Conservation (phyloP, 768 basidiomycete species). For the Strobilomyces confusus region DNA sequence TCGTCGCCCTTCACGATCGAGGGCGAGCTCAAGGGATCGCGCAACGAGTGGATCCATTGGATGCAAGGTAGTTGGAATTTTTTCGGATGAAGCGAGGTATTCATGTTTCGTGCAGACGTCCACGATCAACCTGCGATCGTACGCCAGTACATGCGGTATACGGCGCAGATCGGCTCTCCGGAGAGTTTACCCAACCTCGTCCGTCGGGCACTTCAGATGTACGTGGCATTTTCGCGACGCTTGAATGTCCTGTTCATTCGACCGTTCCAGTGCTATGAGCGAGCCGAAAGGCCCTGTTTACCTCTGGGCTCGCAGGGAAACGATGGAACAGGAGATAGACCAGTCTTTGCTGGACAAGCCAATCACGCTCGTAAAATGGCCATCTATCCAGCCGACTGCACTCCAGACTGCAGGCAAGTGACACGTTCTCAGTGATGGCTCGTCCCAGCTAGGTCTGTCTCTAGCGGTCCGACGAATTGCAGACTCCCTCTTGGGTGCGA, state of each 20-base stretch:
- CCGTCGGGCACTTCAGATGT: constrained; percentile 64
- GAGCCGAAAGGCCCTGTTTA: constrained; percentile 73
- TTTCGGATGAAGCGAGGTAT: background rate
- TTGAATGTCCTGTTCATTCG: background rate
- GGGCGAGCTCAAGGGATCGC: constrained; percentile 54
- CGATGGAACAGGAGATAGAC: constrained; percentile 61
- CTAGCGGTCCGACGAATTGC: constrained; percentile 39
- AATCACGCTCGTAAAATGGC: constrained; percentile 41
- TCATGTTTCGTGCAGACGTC: constrained; percentile 41
- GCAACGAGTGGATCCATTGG: constrained; percentile 77
- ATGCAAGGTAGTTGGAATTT: constrained; percentile 47
- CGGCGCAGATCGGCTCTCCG: constrained; percentile 54
- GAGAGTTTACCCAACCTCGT: constrained; percentile 49
- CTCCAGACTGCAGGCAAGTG: constrained; percentile 38
- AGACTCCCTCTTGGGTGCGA: constrained; percentile 45
- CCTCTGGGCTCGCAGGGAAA: constrained; percentile 69
- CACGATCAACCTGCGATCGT: constrained; percentile 71
- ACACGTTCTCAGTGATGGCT: background rate
- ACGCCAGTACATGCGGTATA: constrained; percentile 71
- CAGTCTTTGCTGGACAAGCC: constrained; percentile 30
- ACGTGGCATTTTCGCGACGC: constrained; percentile 8
- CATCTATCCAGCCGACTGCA: constrained; percentile 45
- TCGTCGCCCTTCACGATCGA: constrained; percentile 56
- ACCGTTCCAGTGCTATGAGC: constrained; percentile 50
- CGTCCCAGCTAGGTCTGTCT: background rate